Evolutionary conservation across 495 filamentous ascomycete genomes (phyloP).

Genomic region (Penicillium arizonense): DNA sequence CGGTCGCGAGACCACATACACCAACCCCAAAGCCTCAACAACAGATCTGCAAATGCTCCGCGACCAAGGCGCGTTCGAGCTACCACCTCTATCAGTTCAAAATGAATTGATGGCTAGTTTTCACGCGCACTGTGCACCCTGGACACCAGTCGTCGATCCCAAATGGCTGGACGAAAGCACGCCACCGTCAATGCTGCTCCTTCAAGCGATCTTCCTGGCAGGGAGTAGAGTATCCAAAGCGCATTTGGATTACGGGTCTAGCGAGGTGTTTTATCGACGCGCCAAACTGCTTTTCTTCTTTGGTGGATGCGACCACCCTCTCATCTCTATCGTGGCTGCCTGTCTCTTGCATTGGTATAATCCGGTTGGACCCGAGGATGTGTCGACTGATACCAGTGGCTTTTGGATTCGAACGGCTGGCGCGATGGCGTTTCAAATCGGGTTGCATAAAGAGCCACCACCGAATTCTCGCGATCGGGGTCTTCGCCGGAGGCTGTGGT

Average conservation of each 20-base stretch:
- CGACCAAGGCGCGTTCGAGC: conserved; percentile 27
- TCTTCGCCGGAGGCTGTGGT: conserved; percentile 27
- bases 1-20: conserved; percentile 26
- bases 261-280: conserved; percentile 29
- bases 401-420: conserved; percentile 32
- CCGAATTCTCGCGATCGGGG: conserved; percentile 22
- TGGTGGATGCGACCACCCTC: conserved; percentile 23
- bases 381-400: conserved; percentile 30
- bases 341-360: conserved; percentile 32
- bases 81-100: conserved; percentile 24
- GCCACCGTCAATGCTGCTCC: conserved; percentile 25
- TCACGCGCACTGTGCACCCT: conserved; percentile 24
- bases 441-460: conserved; percentile 27
- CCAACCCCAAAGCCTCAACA: conserved; percentile 23
- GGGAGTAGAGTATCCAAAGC: conserved; percentile 28
- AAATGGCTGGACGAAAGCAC: conserved; percentile 24
- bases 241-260: conserved; percentile 27
- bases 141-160: conserved; percentile 28
- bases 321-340: conserved; percentile 30
- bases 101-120: conserved; percentile 26
- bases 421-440: conserved; percentile 32
- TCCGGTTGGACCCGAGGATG: conserved; percentile 28
- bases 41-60: conserved; percentile 27
- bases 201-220: conserved; percentile 27
- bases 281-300: conserved; percentile 31